Evolutionary conservation across 1,284 basidiomycete genomes (phyloP), one percentile per base, ranked within the genome.

Genomic region (Ustilago nuda): DNA sequence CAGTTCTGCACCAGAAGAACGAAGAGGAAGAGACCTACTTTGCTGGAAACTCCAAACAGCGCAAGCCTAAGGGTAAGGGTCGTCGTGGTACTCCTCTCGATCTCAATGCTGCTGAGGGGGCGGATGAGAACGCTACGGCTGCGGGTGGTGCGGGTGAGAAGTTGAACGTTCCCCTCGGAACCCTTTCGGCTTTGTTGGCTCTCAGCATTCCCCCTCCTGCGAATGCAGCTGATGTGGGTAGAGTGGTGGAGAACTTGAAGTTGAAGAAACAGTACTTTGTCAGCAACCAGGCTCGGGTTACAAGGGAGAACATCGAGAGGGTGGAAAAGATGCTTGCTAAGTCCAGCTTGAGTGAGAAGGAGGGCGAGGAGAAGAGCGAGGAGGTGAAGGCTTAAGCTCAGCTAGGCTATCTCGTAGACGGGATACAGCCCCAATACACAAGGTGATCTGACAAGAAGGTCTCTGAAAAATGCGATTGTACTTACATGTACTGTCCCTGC

Each of bases 261-360:
- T 93, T 91, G 63, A 99, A 99, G 90, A 95, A 94, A 87, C 90
- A 92, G 50, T 99, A 95, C 95, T 98, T 92, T 86, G 91, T 93
- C 85, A 88, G 88, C 72, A 90, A 90, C 86, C 88, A 89, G 82
- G 88, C 87, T 56, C 78, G 87, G 23, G 87, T 87, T 79, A 88
- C 88, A 51, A 85, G 87, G 84, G 87, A 87, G 48, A 83, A 85
- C 68, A 72, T 85, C 33, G 78, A 80, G 15, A 63, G 72, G 64
- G 81, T 82, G 27, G 84, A 85, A 30, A 82, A 82, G 76, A 35
- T 78, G 56, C 67, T 85, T 12, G 76, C 76, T 12, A 76, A 74
- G 55, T 56, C 51, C 5, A 60, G 66, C 54, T 15, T 78, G n/a
- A 45, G 11, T 11, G 43, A 45, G n/a, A 45, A 45, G 43, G 43